phyloP scores from a whole-genome alignment of 2,329 filamentous ascomycete species.

The Diaporthe sp. region DNA sequence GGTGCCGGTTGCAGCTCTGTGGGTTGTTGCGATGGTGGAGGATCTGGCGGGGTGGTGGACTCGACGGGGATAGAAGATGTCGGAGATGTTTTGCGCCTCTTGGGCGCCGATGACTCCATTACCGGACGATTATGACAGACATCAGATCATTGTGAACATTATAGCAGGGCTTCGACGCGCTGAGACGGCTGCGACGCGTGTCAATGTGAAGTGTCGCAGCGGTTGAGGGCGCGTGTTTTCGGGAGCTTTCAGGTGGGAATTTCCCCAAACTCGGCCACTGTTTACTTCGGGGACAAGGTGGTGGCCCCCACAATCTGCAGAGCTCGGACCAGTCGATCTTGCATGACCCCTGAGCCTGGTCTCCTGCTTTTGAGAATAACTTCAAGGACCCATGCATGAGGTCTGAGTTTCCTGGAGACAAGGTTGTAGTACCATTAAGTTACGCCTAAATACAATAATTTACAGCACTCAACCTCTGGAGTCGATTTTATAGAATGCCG shows the following conservation, averaged over 20 bases:
- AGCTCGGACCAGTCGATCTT: slow-evolving; percentile 16
- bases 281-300: slow-evolving; percentile 20
- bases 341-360: background rate
- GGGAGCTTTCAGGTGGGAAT: background rate
- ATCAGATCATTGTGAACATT: slow-evolving; percentile 34
- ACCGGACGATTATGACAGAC: slow-evolving; percentile 21
- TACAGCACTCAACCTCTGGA: too few relatives aligned
- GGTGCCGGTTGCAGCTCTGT: slow-evolving; percentile 1
- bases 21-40: slow-evolving; percentile 34
- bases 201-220: background rate
- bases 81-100: slow-evolving; percentile 72
- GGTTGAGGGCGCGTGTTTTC: slow-evolving; percentile 25
- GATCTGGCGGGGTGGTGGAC: slow-evolving; percentile 49
- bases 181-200: slow-evolving; percentile 36
- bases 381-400: background rate
- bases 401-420: background rate
- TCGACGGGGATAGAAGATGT: slow-evolving; percentile 55
- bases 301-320: background rate
- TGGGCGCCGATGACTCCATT: slow-evolving; percentile 70
- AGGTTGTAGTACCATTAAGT: background rate
- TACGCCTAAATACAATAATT: background rate
- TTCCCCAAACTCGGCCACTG: slow-evolving; percentile 9
- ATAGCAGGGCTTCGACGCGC: slow-evolving; percentile 17
- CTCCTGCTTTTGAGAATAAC: background rate
- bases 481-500: background rate